A percentile compares a stretch with the other conserved stretches of the same genome.
These are phyloP conservation scores for Rhizopogon vulgaris DNA, from an alignment of 768 basidiomycete genomes.

Conservation along the genomic window DNA sequence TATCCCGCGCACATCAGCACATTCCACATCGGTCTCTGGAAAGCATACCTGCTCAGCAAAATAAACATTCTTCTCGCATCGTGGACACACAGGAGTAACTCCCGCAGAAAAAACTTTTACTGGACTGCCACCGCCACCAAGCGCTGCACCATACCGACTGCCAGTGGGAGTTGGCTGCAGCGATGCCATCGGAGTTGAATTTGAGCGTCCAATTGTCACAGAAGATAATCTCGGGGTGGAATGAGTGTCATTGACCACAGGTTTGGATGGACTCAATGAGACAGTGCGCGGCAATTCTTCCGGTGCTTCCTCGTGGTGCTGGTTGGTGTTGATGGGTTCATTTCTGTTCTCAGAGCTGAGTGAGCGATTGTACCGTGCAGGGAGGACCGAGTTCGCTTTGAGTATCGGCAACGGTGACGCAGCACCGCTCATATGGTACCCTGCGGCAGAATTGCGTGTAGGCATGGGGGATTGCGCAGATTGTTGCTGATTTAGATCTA, in stretches of 20 bases:
- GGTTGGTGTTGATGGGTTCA: neutral
- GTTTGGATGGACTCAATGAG: conserved; percentile 36
- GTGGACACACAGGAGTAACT: conserved; percentile 57
- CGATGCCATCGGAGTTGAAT: conserved; percentile 12
- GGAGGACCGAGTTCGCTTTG: conserved; percentile 36
- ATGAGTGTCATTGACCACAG: conserved; percentile 1
- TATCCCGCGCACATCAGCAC: conserved; percentile 20
- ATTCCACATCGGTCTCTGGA: neutral
- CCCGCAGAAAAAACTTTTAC: conserved; percentile 37
- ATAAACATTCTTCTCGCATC: conserved; percentile 72
- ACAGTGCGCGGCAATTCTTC: conserved; percentile 24
- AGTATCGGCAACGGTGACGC: conserved; percentile 26
- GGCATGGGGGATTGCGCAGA: conserved; percentile 22
- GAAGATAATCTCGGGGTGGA: conserved; percentile 6
- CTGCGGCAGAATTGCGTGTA: conserved; percentile 18
- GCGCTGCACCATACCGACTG: conserved; percentile 57
- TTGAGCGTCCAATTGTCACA: conserved; percentile 1
- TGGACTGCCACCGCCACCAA: conserved; percentile 37
- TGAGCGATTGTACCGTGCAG: conserved; percentile 28
- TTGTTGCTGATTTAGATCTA: conserved; percentile 21
- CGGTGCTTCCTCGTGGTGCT: conserved; percentile 19
- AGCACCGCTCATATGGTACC: conserved; percentile 6
- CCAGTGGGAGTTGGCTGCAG: conserved; percentile 49
- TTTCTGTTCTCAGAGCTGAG: conserved; percentile 16
- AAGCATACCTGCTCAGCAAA: conserved; percentile 72